Conservation (phyloP, 805 yeast genomes). For the Zygoascus flipseniorum region DNA sequence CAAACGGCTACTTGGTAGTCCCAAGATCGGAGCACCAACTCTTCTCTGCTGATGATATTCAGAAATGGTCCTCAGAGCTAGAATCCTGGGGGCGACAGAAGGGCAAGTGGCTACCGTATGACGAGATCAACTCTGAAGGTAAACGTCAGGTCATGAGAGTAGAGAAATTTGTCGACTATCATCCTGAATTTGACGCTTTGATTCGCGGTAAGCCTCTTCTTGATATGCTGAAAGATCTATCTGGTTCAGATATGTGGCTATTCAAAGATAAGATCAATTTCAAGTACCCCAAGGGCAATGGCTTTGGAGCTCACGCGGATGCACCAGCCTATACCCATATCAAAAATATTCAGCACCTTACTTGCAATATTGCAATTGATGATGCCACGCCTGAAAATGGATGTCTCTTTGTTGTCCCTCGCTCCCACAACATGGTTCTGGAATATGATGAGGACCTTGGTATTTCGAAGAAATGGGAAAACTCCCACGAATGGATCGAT, state of each 20-base stretch:
- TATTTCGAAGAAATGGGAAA: constrained; percentile 11
- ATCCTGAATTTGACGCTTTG: constrained; percentile 5
- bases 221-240: constrained; percentile 6
- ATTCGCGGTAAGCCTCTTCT: constrained; percentile 8
- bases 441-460: background rate
- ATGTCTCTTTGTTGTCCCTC: constrained; percentile 9
- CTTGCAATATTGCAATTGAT: constrained; percentile 11
- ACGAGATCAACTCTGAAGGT: constrained; percentile 11
- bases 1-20: constrained; percentile 8
- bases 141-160: constrained; percentile 10
- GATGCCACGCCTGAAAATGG: constrained; percentile 11
- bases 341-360: constrained; percentile 9
- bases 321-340: constrained; percentile 14
- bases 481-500: constrained; percentile 9
- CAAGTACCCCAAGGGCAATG: constrained; percentile 9
- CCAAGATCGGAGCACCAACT: constrained; percentile 7
- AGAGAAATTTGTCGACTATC: constrained; percentile 9
- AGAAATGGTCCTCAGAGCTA: constrained; percentile 9
- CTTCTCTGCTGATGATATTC: constrained; percentile 5
- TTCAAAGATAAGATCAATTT: constrained; percentile 14
- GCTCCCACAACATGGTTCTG: constrained; percentile 9
- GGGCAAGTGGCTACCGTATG: constrained; percentile 11
- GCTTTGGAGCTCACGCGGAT: constrained; percentile 12
- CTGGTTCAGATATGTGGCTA: constrained; percentile 9
- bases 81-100: constrained; percentile 6